Percentiles rank a stretch among this genome's conserved stretches.
Conservation (phyloP, 1,284 basidiomycete species). For the Xerocomus amazonicus region DNA sequence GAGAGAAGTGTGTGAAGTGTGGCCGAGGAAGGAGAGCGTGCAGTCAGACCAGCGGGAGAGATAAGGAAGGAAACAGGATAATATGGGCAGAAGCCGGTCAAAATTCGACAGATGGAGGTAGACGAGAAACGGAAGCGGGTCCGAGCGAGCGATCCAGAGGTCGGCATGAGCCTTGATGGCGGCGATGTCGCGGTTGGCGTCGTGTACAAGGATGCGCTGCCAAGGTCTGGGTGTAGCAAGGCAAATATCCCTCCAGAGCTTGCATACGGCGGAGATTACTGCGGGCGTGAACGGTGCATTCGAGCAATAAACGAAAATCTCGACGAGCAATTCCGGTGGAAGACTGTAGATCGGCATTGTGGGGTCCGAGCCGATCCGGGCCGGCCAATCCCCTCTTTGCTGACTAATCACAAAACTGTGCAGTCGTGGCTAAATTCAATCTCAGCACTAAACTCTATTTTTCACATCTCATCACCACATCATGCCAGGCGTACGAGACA, state of each 20-base stretch:
- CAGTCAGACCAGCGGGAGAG: conserved; percentile 55
- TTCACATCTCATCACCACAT: conserved; percentile 40
- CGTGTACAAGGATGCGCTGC: conserved; percentile 53
- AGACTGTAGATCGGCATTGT: conserved; percentile 29
- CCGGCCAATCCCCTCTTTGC: conserved; percentile 3
- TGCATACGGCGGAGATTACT: conserved; percentile 49
- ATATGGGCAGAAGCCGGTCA: conserved; percentile 55
- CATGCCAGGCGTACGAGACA: conserved; percentile 93
- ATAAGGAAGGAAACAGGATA: conserved; percentile 55
- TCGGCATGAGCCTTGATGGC: conserved; percentile 45
- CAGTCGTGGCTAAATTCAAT: conserved; percentile 40
- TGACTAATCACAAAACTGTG: conserved; percentile 45
- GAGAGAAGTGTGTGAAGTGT: conserved; percentile 15
- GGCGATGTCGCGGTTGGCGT: conserved; percentile 33
- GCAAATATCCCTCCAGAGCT: conserved; percentile 50
- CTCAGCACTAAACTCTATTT: conserved; percentile 38
- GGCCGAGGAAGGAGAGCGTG: conserved; percentile 34
- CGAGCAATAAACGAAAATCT: conserved; percentile 49
- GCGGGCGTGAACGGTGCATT: conserved; percentile 45
- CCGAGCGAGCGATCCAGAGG: conserved; percentile 52
- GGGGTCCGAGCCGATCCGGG: not conserved
- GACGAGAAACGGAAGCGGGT: conserved; percentile 52
- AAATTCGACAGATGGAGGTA: conserved; percentile 46
- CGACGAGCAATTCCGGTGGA: conserved; percentile 61
- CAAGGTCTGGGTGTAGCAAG: conserved; percentile 53